Base-by-base conservation (phyloP, 805 yeast species). In the Candida xiaguanensis region DNA sequence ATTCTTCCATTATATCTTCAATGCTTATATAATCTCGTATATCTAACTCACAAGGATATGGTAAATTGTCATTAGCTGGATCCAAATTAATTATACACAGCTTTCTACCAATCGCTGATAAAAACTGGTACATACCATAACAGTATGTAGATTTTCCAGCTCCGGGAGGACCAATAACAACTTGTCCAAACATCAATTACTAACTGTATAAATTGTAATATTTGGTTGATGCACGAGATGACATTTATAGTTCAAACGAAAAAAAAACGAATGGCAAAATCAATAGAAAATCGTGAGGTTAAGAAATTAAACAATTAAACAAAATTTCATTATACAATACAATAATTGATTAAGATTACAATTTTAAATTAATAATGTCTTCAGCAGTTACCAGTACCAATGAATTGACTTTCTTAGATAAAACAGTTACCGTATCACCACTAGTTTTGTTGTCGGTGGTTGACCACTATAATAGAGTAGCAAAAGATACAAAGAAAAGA, bases 121-220 rank as follows among this genome's bases (percentile, higher is more conserved):
- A 73, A 60, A 93, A 93, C 66, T 93, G 98, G 47, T 76, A 76
- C 80, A 91, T 80, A 31, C 99, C 99, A 58, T 80, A 71, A 59
- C 97, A 90, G 58, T 87, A 93, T 0, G 99, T 95, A 0, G 96
- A 86, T 55, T 93, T 93, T 1, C 99, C 99, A 0, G 95, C 76
- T 1, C 99, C 99, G 0, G 99, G 99, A 0, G 99, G 98, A 0
- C 99, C 99, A 27, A 93, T 88, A 8, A 91, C 90, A 8, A 93
- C 77, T 63, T 93, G 96, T 3, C 95, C 96, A 60, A 85, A 85
- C 74, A 69, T 69, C 5, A 18, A 14, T 3, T 17, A 13, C 3
- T 14, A 6, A 8, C 8, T 20, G 3, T 16, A 17, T 8, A 14
- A 6, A 13, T 34, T 34, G 16, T 17, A 22, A 22, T 32, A 22